Percentiles rank a stretch among this genome's conserved stretches.
phyloP scores from a whole-genome alignment of 371 early-diverging fungal species.

The Mortierella sp. region DNA sequence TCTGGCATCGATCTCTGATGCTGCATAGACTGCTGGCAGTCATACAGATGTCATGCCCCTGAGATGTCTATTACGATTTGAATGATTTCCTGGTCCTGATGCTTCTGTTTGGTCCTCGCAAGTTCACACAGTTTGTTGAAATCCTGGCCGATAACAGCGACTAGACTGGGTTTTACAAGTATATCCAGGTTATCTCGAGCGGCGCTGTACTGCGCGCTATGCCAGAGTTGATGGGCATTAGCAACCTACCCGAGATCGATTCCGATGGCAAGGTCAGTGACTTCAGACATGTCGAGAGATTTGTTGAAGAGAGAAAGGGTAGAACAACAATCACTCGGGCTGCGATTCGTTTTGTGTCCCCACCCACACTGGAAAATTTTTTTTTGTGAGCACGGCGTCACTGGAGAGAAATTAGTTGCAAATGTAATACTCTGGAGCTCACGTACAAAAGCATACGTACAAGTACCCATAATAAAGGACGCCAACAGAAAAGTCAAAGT shows the following conservation, averaged over 20 bases:
- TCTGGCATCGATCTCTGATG: slow-evolving; percentile 7
- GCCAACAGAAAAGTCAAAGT: neutral
- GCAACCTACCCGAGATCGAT: slow-evolving; percentile 65
- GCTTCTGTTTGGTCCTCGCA: neutral
- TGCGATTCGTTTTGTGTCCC: slow-evolving; percentile 17
- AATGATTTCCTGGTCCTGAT: neutral
- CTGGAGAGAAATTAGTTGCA: neutral
- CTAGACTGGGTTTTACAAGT: neutral
- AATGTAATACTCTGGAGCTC: neutral
- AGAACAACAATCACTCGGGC: slow-evolving; percentile 35
- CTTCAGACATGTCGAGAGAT: slow-evolving; percentile 69
- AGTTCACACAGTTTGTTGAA: neutral
- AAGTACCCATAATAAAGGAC: too few relatives aligned
- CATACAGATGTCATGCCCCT: neutral
- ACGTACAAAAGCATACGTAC: neutral
- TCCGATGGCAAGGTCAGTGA: slow-evolving; percentile 80
- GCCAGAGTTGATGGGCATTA: slow-evolving; percentile 1
- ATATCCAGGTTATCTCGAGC: neutral
- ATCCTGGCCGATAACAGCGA: neutral
- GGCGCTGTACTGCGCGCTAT: neutral
- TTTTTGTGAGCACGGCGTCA: slow-evolving; percentile 6
- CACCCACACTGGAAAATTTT: slow-evolving; percentile 2
- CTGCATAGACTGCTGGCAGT: neutral
- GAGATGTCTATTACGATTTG: neutral
- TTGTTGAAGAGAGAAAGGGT: slow-evolving; percentile 54